Percentiles rank a stretch among this genome's conserved stretches.
phyloP scores from a whole-genome alignment of 805 yeast genomes.

The Candida chilensis region DNA sequence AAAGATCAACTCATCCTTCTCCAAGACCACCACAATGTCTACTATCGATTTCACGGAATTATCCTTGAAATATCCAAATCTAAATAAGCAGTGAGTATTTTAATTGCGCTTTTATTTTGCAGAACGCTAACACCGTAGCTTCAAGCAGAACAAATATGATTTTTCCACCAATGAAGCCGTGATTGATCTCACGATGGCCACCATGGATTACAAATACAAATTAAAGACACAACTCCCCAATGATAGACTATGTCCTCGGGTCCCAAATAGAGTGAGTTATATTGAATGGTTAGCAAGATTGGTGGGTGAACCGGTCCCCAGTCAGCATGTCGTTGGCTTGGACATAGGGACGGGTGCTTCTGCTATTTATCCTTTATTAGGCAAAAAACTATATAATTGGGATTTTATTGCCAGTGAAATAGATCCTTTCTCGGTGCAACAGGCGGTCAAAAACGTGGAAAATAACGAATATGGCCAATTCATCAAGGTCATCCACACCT shows the following conservation, averaged over 20 bases:
- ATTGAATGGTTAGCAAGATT: slow-evolving; percentile 3
- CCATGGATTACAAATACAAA: slow-evolving; percentile 7
- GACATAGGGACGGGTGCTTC: not conserved
- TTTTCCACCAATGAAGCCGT: slow-evolving; percentile 11
- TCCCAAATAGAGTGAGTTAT: slow-evolving; percentile 16
- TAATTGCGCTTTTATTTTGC: too few species aligned
- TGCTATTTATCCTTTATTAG: slow-evolving; percentile 1
- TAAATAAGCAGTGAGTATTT: slow-evolving; percentile 4
- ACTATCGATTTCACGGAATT: slow-evolving; percentile 6
- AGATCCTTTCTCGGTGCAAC: not conserved
- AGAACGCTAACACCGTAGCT: slow-evolving; percentile 1
- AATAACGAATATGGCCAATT: not conserved
- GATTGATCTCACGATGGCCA: slow-evolving; percentile 8
- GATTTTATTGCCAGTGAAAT: not conserved
- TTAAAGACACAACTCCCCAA: slow-evolving; percentile 7
- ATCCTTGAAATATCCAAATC: slow-evolving; percentile 6
- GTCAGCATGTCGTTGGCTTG: not conserved
- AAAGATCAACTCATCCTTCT: too few species aligned
- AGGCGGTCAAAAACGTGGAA: not conserved
- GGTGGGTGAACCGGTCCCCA: not conserved
- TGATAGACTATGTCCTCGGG: slow-evolving; percentile 17
- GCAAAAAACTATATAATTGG: not conserved
- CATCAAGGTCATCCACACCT: slow-evolving; percentile 3
- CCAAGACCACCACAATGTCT: too few species aligned
- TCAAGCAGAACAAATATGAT: slow-evolving; percentile 6